These are phyloP conservation scores for Coniochaeta ligniaria DNA, from an alignment of 2,329 filamentous ascomycete species.

Conservation along the genomic window DNA sequence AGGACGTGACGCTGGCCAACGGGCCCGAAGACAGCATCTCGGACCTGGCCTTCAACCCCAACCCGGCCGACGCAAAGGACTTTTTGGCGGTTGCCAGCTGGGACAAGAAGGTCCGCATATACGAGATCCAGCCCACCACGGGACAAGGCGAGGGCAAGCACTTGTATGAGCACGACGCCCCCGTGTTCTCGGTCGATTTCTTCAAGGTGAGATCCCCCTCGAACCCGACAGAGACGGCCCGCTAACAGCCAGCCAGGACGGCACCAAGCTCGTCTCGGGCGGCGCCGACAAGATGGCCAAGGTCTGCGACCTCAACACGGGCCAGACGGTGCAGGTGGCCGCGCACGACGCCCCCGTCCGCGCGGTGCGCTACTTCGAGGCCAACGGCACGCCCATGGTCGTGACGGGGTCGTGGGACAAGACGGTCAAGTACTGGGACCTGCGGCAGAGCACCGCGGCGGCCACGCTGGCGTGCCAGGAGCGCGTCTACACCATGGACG, in stretches of 20 bases:
- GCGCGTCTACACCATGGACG: slow-evolving; percentile 85
- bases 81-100: slow-evolving; percentile 87
- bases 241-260: slow-evolving; percentile 55
- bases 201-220: slow-evolving; percentile 59
- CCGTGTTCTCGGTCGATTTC: slow-evolving; percentile 80
- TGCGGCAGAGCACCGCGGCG: slow-evolving; percentile 58
- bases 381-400: slow-evolving; percentile 67
- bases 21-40: slow-evolving; percentile 87
- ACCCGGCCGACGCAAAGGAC: slow-evolving; percentile 49
- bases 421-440: slow-evolving; percentile 84
- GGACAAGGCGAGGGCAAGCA: slow-evolving; percentile 81
- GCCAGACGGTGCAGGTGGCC: slow-evolving; percentile 65
- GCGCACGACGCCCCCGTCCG: slow-evolving; percentile 80
- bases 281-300: slow-evolving; percentile 89
- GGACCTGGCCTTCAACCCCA: slow-evolving; percentile 64
- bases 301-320: slow-evolving; percentile 71
- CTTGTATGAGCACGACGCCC: slow-evolving; percentile 76
- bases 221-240: neutral
- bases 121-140: slow-evolving; percentile 67
- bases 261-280: slow-evolving; percentile 77
- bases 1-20: slow-evolving; percentile 72
- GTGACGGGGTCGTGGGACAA: slow-evolving; percentile 93
- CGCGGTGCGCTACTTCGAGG: slow-evolving; percentile 70
- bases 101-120: slow-evolving; percentile 98
- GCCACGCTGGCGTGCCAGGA: slow-evolving; percentile 64